A percentile compares a stretch with the other conserved stretches of the same genome.
Evolutionary conservation across 2,329 filamentous ascomycete species (phyloP).

Genomic region (Eutypa lata): DNA sequence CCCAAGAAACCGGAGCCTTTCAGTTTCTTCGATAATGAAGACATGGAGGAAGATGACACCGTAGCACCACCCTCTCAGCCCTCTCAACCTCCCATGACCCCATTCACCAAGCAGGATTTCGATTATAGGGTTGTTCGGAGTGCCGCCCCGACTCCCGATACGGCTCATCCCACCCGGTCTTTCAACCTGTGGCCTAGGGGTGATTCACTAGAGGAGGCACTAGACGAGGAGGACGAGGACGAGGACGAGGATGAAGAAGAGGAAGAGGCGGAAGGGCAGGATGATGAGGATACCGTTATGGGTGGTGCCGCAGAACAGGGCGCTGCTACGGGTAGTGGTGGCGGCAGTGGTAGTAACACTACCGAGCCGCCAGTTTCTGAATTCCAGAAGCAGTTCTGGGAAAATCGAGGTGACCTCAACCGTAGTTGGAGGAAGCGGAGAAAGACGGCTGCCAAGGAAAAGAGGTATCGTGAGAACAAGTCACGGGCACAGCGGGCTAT

Average conservation of each 20-base stretch:
- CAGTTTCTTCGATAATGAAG: slow-evolving; percentile 69
- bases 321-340: neutral
- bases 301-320: slow-evolving; percentile 5
- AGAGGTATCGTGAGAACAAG: slow-evolving; percentile 63
- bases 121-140: slow-evolving; percentile 74
- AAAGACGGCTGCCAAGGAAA: slow-evolving; percentile 63
- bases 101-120: slow-evolving; percentile 76
- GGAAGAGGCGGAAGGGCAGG: slow-evolving; percentile 25
- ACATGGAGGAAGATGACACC: slow-evolving; percentile 36
- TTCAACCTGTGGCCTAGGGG: slow-evolving; percentile 55
- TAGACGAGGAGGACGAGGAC: slow-evolving; percentile 39
- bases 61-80: slow-evolving; percentile 28
- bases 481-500: slow-evolving; percentile 46
- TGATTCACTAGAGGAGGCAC: slow-evolving; percentile 11
- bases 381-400: slow-evolving; percentile 68
- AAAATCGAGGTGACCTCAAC: slow-evolving; percentile 62
- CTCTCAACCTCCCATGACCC: slow-evolving; percentile 66
- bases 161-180: slow-evolving; percentile 68
- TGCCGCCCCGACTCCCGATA: slow-evolving; percentile 92
- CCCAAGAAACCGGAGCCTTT: slow-evolving; percentile 59
- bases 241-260: slow-evolving; percentile 39
- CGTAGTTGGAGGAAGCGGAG: slow-evolving; percentile 63
- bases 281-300: slow-evolving; percentile 17
- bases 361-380: slow-evolving; percentile 35
- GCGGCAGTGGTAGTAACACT: neutral